Evolutionary conservation across 495 filamentous ascomycete genomes (phyloP).

Genomic region (Parachaetomium inaequale): DNA sequence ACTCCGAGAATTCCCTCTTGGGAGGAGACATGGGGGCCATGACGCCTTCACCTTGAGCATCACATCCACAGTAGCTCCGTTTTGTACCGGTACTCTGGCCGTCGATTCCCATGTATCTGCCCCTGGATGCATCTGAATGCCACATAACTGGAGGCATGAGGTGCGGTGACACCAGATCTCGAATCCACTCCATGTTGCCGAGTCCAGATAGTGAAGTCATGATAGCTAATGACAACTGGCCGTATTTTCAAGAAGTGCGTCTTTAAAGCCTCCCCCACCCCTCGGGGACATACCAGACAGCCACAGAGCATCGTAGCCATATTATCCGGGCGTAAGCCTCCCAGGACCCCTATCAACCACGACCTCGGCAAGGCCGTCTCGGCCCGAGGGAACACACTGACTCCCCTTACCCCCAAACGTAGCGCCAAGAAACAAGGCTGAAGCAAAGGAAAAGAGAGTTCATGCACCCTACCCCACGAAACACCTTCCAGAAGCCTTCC

Average conservation of each 20-base stretch:
- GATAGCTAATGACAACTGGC: not conserved
- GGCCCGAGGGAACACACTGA: not conserved
- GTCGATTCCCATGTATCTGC: not conserved
- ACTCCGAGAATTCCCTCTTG: not conserved
- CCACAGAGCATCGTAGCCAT: not conserved
- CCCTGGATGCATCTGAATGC: not conserved
- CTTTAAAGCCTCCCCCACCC: not conserved
- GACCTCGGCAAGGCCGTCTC: not conserved
- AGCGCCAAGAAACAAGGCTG: not conserved
- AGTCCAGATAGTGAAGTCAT: not conserved
- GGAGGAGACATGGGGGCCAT: not conserved
- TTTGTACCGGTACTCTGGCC: not conserved
- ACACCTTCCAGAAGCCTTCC: not conserved
- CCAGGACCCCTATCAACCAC: not conserved
- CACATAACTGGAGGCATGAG: not conserved
- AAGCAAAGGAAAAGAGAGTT: not conserved
- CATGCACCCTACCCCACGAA: not conserved
- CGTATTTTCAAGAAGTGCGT: not conserved
- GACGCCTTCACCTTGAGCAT: not conserved
- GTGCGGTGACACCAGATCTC: slow-evolving; percentile 1
- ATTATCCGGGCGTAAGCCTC: not conserved
- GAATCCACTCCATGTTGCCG: slow-evolving; percentile 1
- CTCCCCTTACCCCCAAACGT: not conserved
- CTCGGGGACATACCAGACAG: not conserved
- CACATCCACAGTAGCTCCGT: not conserved